phyloP scores from a whole-genome alignment of 1,139 yeast species.

The Kodamaea derodonti region DNA sequence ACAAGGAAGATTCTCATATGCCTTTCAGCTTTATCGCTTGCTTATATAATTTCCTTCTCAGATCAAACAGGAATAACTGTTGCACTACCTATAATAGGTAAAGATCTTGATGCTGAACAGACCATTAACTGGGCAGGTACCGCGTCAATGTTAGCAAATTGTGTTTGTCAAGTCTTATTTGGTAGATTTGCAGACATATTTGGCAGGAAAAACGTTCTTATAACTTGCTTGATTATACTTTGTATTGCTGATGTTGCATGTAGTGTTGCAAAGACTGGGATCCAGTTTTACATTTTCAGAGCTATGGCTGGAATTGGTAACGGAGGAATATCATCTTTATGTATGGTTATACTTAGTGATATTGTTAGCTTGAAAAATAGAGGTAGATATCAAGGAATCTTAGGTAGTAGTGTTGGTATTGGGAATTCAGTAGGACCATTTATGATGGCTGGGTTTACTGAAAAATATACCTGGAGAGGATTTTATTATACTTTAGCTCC shows the following conservation, averaged over 20 bases:
- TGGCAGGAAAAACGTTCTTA: conserved; percentile 41
- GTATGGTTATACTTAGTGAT: conserved; percentile 44
- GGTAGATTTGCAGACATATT: conserved; percentile 43
- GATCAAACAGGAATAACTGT: conserved; percentile 43
- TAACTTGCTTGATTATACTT: conserved; percentile 30
- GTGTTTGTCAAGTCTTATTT: conserved; percentile 40
- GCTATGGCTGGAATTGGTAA: conserved; percentile 44
- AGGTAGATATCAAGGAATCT: conserved; percentile 44
- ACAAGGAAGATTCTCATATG: conserved; percentile 27
- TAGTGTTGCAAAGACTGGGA: conserved; percentile 36
- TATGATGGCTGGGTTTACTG: conserved; percentile 49
- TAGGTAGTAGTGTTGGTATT: conserved; percentile 49
- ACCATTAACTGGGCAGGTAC: conserved; percentile 49
- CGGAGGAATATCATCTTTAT: conserved; percentile 41
- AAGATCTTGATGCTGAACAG: conserved; percentile 31
- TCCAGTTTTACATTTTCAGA: conserved; percentile 37
- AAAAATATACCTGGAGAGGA: conserved; percentile 45
- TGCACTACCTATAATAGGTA: conserved; percentile 38
- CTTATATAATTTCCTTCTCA: conserved; percentile 27
- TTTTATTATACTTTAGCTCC: conserved; percentile 48
- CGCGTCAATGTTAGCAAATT: conserved; percentile 42
- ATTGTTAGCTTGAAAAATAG: conserved; percentile 38
- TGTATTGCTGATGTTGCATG: conserved; percentile 41
- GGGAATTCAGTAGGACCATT: conserved; percentile 58
- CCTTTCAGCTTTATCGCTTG: conserved; percentile 25